These are phyloP conservation scores for Chalciporus piperatus DNA, from an alignment of 768 basidiomycete species.

Conservation along the genomic window DNA sequence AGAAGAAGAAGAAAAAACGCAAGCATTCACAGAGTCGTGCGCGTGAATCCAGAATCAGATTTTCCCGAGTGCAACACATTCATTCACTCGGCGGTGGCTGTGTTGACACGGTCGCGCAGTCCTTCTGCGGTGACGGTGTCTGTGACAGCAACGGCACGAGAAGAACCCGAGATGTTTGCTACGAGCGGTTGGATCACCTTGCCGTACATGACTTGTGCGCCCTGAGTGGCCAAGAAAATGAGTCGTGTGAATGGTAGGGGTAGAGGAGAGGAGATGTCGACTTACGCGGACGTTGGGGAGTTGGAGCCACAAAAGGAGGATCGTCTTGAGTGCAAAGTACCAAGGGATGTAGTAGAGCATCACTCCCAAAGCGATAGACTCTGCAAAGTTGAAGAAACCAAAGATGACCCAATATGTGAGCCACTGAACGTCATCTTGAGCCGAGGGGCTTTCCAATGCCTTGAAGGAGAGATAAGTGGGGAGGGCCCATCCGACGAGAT, in stretches of 20 bases:
- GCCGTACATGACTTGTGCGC: constrained; percentile 81
- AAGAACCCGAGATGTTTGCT: constrained; percentile 51
- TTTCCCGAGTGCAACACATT: no score
- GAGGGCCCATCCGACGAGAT: constrained; percentile 91
- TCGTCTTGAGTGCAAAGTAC: constrained; percentile 92
- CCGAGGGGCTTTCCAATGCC: constrained; percentile 84
- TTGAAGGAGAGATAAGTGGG: constrained; percentile 95
- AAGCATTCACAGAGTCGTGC: not conserved
- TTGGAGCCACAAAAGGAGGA: constrained; percentile 91
- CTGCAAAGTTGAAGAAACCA: constrained; percentile 90
- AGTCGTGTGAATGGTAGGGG: no score
- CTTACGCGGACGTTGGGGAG: constrained; percentile 74
- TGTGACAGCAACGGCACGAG: constrained; percentile 41
- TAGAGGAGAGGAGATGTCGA: not conserved
- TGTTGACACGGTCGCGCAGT: constrained; percentile 45
- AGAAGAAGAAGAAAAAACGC: not conserved
- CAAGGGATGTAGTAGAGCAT: constrained; percentile 92
- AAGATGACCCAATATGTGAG: constrained; percentile 97
- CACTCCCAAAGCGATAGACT: constrained; percentile 77
- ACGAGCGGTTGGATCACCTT: constrained; percentile 79
- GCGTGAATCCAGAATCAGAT: no score
- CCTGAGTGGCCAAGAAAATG: constrained; percentile 43
- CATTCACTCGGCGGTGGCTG: constrained; percentile 34
- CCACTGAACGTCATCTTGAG: constrained; percentile 91
- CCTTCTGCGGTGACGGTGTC: constrained; percentile 51